Conservation (phyloP, 164 flowering plant species). For the Tetracentron sinense region DNA sequence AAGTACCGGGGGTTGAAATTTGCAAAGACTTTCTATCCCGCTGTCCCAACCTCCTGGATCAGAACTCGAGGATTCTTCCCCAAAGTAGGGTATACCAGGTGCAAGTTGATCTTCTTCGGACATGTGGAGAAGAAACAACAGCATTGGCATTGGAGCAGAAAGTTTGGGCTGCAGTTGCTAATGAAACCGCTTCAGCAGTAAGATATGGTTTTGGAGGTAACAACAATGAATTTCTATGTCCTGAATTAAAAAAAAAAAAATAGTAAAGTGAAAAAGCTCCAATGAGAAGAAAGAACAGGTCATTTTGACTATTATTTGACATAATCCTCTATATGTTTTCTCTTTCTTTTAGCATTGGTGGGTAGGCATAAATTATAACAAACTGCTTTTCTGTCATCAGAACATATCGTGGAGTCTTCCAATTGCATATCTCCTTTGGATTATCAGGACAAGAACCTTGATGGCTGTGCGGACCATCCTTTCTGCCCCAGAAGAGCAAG, state of each 20-base stretch:
- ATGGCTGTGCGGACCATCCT: constrained; percentile 20
- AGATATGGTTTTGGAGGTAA: constrained; percentile 81
- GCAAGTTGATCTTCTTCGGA: constrained; percentile 82
- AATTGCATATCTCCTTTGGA: constrained; percentile 17
- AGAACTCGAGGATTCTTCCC: constrained; percentile 68
- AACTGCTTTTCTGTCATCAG: constrained; percentile 21
- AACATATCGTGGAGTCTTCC: constrained; percentile 38
- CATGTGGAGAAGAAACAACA: constrained; percentile 50
- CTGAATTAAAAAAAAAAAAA: background rate
- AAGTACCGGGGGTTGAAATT: constrained; percentile 52
- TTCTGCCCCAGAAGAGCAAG: constrained; percentile 41
- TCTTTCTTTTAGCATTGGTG: background rate
- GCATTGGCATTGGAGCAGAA: constrained; percentile 58
- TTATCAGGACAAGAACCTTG: constrained; percentile 16
- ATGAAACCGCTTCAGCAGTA: constrained; percentile 93
- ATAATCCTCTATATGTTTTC: too few relatives aligned
- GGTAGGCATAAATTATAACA: background rate
- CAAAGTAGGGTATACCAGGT: constrained; percentile 89
- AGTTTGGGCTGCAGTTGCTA: constrained; percentile 92
- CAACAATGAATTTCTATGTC: background rate
- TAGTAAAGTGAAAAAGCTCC: too few relatives aligned
- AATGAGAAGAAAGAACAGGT: too few relatives aligned
- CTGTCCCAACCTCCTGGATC: constrained; percentile 59
- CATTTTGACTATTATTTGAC: too few relatives aligned
- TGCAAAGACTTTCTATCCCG: constrained; percentile 61